These are phyloP conservation scores for Aspergillus fructus DNA, from an alignment of 2,329 filamentous ascomycete species.

Conservation along the genomic window DNA sequence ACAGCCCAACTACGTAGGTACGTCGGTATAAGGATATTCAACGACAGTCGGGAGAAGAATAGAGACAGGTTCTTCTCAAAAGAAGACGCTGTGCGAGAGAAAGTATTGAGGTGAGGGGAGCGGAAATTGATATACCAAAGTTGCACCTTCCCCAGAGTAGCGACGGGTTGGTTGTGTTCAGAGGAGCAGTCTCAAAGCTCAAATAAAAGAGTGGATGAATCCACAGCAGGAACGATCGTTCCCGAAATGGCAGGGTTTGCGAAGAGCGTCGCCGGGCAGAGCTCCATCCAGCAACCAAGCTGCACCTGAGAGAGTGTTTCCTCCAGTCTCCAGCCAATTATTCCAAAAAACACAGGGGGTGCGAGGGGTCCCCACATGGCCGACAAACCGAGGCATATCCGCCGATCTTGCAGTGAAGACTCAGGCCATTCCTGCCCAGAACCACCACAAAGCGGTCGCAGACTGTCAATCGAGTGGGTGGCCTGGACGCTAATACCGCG, in stretches of 20 bases:
- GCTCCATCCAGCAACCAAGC: not conserved
- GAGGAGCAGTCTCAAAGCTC: no score
- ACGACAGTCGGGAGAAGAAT: constrained; percentile 1
- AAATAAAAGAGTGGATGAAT: no score
- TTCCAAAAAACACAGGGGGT: not conserved
- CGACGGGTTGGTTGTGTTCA: no score
- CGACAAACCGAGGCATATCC: constrained; percentile 1
- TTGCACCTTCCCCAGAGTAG: constrained; percentile 2
- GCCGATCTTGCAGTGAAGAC: not conserved
- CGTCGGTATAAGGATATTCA: not conserved
- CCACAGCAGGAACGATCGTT: constrained; percentile 8
- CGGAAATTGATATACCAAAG: not conserved
- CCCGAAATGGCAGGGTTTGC: constrained; percentile 9
- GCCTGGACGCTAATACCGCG: not conserved
- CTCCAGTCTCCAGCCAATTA: not conserved
- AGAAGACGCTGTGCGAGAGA: constrained; percentile 52
- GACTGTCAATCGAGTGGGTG: not conserved
- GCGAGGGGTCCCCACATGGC: not conserved
- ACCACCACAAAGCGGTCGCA: not conserved
- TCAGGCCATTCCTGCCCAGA: not conserved
- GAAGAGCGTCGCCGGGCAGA: not conserved
- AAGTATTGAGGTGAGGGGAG: constrained; percentile 1
- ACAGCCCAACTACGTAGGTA: not conserved
- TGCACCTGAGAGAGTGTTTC: not conserved
- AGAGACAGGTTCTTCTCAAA: not conserved